These are phyloP conservation scores for Yarrowia keelungensis DNA, from an alignment of 805 yeast species.

Conservation along the genomic window DNA sequence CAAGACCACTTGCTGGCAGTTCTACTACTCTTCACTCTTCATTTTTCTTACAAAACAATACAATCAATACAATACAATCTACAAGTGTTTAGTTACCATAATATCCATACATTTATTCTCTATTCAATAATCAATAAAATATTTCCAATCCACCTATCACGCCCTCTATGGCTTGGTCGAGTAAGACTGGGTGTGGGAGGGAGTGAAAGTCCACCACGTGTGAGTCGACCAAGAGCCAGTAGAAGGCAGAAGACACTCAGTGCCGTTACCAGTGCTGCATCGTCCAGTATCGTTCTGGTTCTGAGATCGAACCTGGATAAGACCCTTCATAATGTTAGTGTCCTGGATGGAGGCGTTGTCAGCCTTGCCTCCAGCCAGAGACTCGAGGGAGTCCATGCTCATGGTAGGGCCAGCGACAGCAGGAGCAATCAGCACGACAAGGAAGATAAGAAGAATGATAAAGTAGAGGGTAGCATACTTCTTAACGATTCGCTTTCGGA, in stretches of 20 bases:
- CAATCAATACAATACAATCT: background rate
- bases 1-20: no score
- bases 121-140: conserved; percentile 36
- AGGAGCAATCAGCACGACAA: conserved; percentile 85
- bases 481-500: conserved; percentile 96
- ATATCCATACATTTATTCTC: conserved; percentile 35
- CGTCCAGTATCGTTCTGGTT: conserved; percentile 38
- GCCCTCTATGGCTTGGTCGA: conserved; percentile 22
- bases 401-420: conserved; percentile 64
- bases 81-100: conserved; percentile 3
- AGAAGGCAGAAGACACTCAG: conserved; percentile 16
- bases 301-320: conserved; percentile 32
- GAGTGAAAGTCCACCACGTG: conserved; percentile 37
- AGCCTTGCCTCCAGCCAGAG: conserved; percentile 4
- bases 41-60: no score
- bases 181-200: conserved; percentile 18
- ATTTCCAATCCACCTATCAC: conserved; percentile 24
- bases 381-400: conserved; percentile 26
- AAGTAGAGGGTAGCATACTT: conserved; percentile 88
- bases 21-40: no score
- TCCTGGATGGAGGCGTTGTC: background rate
- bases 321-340: conserved; percentile 18
- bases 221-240: conserved; percentile 35
- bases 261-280: conserved; percentile 11
- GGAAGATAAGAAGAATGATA: conserved; percentile 69